Base-by-base conservation (phyloP, 2,329 filamentous ascomycete genomes). In the Geosmithia flava region DNA sequence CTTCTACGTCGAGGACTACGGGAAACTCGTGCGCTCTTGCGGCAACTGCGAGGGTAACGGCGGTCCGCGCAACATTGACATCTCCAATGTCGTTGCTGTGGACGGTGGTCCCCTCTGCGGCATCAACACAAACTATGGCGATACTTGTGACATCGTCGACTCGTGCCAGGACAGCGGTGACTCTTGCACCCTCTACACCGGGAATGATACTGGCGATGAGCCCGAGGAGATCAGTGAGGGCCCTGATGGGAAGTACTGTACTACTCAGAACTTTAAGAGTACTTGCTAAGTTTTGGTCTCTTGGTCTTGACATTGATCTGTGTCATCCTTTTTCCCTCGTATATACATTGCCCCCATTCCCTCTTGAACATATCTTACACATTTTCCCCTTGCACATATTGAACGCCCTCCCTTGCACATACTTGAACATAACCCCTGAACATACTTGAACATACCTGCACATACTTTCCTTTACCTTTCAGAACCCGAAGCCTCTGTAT, bases 1-100 rank as follows among this genome's bases (percentile, higher is more conserved):
- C 51, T 66, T 68, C 59, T 68, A 66, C 53, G 66, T 61, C 47
- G 58, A 66, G 27, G 62, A 70, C 58, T 72, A 71, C 52, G 69
- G 70, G 49, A 74, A 74, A 56, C 55, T 74, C 30, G 70, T 68
- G 54, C 67, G 70, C 20, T 69, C 68, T 27, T 74, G 69, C 55
- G 69, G 69, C 46, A 74, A 73, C 61, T 62, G 53, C 51, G 44
- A 50, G 30, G 71, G 76, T 30, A 54, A 55, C 39, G 55, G 55
- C 49, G 57, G 62, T 53, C 62, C 62, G 42, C 62, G 53, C 39
- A 49, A 51, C 47, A 44, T 52, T 33, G 42, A 45, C 20, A 46
- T 52, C 39, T 44, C 39, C 45, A 49, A 49, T 40, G 46, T 48
- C 43, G 46, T 48, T 42, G 68, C 68, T 42, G 68, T 68, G 53